phyloP scores from a whole-genome alignment of 495 filamentous ascomycete genomes.

The Tuber brumale region DNA sequence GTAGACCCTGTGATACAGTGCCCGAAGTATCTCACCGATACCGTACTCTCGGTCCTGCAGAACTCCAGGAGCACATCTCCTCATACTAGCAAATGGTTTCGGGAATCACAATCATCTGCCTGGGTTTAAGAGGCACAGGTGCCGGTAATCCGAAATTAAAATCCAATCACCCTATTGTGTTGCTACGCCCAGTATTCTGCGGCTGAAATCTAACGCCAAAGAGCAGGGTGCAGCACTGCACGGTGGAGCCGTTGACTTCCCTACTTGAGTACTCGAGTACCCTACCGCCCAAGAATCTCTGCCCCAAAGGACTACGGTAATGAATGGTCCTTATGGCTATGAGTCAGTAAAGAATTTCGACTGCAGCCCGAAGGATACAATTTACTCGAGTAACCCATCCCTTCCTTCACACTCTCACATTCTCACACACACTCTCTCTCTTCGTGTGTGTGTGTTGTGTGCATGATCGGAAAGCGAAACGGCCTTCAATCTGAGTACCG shows the following conservation, averaged over 20 bases:
- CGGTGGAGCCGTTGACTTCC: neutral
- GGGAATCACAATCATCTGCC: neutral
- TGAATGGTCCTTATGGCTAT: neutral
- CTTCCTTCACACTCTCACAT: no score
- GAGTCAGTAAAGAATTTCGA: neutral
- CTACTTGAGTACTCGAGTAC: no score
- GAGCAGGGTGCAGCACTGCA: neutral
- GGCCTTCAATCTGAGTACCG: neutral
- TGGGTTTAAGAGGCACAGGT: neutral
- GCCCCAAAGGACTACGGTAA: neutral
- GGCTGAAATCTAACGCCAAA: neutral
- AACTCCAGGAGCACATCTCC: neutral
- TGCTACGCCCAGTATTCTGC: neutral
- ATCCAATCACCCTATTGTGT: neutral
- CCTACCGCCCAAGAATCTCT: neutral
- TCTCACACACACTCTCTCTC: no score
- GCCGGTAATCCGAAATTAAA: neutral
- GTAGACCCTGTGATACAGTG: neutral
- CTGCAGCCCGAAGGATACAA: neutral
- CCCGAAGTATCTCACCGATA: neutral
- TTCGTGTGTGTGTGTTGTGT: neutral
- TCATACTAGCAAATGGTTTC: neutral
- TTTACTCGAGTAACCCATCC: no score
- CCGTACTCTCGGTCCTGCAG: neutral
- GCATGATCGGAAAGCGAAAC: neutral